A percentile compares a stretch with the other conserved stretches of the same genome.
These are phyloP conservation scores for Clavispora phyllophila DNA, from an alignment of 805 yeast species.

Conservation along the genomic window DNA sequence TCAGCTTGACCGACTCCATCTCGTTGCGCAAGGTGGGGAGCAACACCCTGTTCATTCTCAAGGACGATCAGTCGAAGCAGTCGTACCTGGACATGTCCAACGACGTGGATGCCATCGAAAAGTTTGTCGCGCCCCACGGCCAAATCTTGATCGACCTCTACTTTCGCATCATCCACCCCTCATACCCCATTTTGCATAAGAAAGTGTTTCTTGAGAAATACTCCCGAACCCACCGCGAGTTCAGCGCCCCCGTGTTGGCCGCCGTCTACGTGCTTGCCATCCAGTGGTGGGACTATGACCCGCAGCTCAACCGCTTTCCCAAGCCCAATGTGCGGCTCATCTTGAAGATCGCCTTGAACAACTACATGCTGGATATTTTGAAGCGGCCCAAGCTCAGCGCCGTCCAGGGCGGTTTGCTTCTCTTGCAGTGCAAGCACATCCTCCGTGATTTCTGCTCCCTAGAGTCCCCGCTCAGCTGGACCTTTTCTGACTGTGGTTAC, in stretches of 20 bases:
- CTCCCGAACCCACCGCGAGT: constrained; percentile 83
- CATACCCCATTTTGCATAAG: constrained; percentile 87
- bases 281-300: constrained; percentile 92
- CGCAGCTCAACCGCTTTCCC: constrained; percentile 66
- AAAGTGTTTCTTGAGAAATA: constrained; percentile 89
- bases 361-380: constrained; percentile 68
- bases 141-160: constrained; percentile 72
- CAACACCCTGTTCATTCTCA: constrained; percentile 66
- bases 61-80: constrained; percentile 75
- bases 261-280: constrained; percentile 85
- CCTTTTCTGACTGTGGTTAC: constrained; percentile 35
- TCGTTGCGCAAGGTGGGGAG: constrained; percentile 76
- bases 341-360: constrained; percentile 50
- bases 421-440: constrained; percentile 59
- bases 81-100: constrained; percentile 64
- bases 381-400: constrained; percentile 88
- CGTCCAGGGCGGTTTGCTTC: constrained; percentile 80
- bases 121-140: constrained; percentile 89
- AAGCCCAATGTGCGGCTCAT: constrained; percentile 66
- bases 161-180: constrained; percentile 83
- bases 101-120: constrained; percentile 80
- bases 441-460: constrained; percentile 15
- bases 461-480: constrained; percentile 12
- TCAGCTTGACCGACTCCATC: constrained; percentile 61
- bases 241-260: constrained; percentile 86